These are phyloP conservation scores for Cordyceps javanica DNA, from an alignment of 2,329 filamentous ascomycete genomes.

Conservation along the genomic window DNA sequence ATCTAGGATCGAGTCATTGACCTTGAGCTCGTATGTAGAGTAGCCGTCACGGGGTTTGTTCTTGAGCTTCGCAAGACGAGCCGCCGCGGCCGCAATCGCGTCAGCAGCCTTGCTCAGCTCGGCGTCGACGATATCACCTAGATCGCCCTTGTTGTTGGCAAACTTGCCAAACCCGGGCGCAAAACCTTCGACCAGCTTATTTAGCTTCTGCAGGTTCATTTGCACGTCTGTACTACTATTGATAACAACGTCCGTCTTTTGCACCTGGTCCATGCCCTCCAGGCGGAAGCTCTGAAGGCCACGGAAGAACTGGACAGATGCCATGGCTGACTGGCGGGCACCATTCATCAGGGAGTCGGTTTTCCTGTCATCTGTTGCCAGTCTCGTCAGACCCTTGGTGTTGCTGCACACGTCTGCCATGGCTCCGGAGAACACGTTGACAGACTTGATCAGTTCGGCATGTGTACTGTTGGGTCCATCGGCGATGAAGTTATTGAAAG, in stretches of 20 bases:
- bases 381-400: conserved; percentile 87
- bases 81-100: conserved; percentile 87
- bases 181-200: conserved; percentile 87
- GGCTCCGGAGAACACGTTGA: conserved; percentile 83
- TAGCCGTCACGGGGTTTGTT: conserved; percentile 96
- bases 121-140: conserved; percentile 86
- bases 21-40: conserved; percentile 91
- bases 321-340: conserved; percentile 75
- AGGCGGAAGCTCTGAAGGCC: conserved; percentile 89
- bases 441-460: conserved; percentile 85
- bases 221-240: conserved; percentile 96
- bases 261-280: conserved; percentile 80
- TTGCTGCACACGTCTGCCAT: conserved; percentile 93
- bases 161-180: conserved; percentile 83
- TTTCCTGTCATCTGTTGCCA: conserved; percentile 94
- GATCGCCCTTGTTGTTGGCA: conserved; percentile 70
- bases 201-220: conserved; percentile 86
- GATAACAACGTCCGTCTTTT: conserved; percentile 96
- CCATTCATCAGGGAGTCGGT: conserved; percentile 77
- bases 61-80: conserved; percentile 82
- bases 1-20: conserved; percentile 91
- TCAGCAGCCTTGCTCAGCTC: conserved; percentile 92
- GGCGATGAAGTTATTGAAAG: conserved; percentile 97
- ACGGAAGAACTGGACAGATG: conserved; percentile 92
- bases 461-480: conserved; percentile 90